Base-by-base conservation (phyloP, 257 asterid species). In the Nicotiana tabacum region DNA sequence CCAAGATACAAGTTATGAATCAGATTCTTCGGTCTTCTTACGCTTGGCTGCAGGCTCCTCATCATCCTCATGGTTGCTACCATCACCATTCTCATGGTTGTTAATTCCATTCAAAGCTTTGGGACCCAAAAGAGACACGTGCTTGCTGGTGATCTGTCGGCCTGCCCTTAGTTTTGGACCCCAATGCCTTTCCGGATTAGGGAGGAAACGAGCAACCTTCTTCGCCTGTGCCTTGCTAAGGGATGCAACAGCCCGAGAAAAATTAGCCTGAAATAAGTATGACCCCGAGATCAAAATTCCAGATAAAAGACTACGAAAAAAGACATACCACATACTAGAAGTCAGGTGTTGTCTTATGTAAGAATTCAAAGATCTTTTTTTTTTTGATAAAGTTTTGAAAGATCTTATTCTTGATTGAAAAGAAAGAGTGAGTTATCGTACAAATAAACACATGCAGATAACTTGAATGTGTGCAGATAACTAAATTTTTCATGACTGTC, bases 131-230 rank as follows among this genome's bases (percentile, higher is more conserved):
- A 96, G 95, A 37, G 99, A 96, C 8, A 86, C 90, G 61, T 96
- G 98, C 85, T 96, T 96, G 89, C 93, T 91, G 0, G 95, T 94
- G 55, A 96, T 90, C 85, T 85, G 88, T 32, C 99, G 98, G 6
- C 99, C 99, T 1, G 99, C 99, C 89, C 97, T 96, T n/a, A 94
- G 92, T 86, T 96, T 96, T 37, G 99, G 99, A n/a, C 99, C 99
- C 99, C 99, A 96, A 78, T 96, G 93, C 85, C 95, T 88, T 87
- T 94, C 99, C 0, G 99, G 99, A 78, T 96, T 96, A 0, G 98
- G 98, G 82, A 93, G 98, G 78, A 93, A 96, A 53, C 99, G 90
- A 4, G 98, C 98, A 5, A 94, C 94, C 89, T 96, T 96, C 86
- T 96, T 96, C 9, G 97, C 98, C 84, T 96, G 97, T 37, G 99